These are phyloP conservation scores for Puccinia hordei DNA, from an alignment of 1,284 basidiomycete species.

Conservation along the genomic window DNA sequence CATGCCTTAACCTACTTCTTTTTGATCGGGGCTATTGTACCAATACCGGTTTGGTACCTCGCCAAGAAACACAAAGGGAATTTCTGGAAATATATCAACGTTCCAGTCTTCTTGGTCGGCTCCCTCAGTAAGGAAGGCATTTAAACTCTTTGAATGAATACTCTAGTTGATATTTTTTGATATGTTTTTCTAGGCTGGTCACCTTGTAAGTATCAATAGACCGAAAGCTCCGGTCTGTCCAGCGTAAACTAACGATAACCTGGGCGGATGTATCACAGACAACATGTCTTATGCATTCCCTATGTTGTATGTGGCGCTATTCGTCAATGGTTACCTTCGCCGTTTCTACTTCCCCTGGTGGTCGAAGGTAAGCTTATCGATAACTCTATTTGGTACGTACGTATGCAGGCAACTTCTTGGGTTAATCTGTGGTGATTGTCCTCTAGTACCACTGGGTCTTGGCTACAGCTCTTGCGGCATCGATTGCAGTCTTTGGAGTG, in stretches of 20 bases:
- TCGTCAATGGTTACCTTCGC: slow-evolving; percentile 44
- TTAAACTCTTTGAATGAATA: not conserved
- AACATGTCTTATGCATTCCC: slow-evolving; percentile 48
- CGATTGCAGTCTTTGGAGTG: slow-evolving; percentile 42
- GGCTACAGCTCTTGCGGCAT: slow-evolving; percentile 45
- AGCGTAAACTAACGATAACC: not conserved
- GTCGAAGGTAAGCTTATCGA: slow-evolving; percentile 19
- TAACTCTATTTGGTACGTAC: not conserved
- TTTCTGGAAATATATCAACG: slow-evolving; percentile 45
- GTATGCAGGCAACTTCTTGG: not conserved
- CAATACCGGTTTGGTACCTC: slow-evolving; percentile 40
- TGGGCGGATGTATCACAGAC: not conserved
- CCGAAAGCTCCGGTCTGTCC: not conserved
- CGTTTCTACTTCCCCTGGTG: slow-evolving; percentile 40
- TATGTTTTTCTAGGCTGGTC: slow-evolving; percentile 21
- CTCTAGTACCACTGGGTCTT: slow-evolving; percentile 48
- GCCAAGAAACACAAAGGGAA: slow-evolving; percentile 31
- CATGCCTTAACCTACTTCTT: slow-evolving; percentile 38
- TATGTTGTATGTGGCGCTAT: slow-evolving; percentile 35
- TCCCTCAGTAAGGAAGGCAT: slow-evolving; percentile 14
- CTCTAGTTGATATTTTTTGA: not conserved
- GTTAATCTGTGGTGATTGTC: not conserved
- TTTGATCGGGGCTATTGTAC: slow-evolving; percentile 34
- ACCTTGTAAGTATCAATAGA: slow-evolving; percentile 21
- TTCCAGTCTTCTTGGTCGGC: slow-evolving; percentile 38